Evolutionary conservation across 2,329 filamentous ascomycete genomes (phyloP).

Genomic region (Diplodia intermedia): DNA sequence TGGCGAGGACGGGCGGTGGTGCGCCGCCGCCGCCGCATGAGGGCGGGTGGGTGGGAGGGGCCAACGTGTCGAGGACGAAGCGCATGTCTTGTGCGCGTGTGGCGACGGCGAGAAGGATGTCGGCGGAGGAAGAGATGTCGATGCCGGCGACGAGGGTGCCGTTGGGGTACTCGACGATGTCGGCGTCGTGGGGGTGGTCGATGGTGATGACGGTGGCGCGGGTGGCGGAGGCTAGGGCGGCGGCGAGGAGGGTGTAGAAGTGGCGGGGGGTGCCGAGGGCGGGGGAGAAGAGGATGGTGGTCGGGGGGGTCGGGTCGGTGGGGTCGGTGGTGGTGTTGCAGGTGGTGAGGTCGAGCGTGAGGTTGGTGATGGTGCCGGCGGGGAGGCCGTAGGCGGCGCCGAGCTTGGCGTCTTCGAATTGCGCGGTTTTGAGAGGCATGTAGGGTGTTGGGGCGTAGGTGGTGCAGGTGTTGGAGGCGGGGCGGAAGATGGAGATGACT

Average conservation of each 20-base stretch:
- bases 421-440: neutral
- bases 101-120: neutral
- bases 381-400: neutral
- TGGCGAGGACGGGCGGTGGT: neutral
- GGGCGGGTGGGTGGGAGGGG: no score
- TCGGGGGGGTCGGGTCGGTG: slow-evolving; percentile 32
- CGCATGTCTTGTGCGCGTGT: slow-evolving; percentile 1
- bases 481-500: slow-evolving; percentile 2
- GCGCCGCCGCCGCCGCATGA: no score
- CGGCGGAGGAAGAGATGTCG: neutral
- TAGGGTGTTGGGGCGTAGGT: neutral
- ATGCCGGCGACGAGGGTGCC: slow-evolving; percentile 34
- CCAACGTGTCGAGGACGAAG: neutral
- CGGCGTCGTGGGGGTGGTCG: slow-evolving; percentile 58
- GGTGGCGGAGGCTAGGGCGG: slow-evolving; percentile 50
- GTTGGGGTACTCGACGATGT: slow-evolving; percentile 57
- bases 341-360: neutral
- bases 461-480: neutral
- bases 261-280: slow-evolving; percentile 54
- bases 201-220: slow-evolving; percentile 55
- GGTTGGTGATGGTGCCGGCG: neutral
- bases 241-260: slow-evolving; percentile 54
- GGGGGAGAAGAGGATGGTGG: slow-evolving; percentile 54
- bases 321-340: slow-evolving; percentile 30
- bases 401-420: neutral